A percentile compares a stretch with the other conserved stretches of the same genome.
Evolutionary conservation across 1,284 basidiomycete species (phyloP).

Genomic region (Ganoderma meredithae): DNA sequence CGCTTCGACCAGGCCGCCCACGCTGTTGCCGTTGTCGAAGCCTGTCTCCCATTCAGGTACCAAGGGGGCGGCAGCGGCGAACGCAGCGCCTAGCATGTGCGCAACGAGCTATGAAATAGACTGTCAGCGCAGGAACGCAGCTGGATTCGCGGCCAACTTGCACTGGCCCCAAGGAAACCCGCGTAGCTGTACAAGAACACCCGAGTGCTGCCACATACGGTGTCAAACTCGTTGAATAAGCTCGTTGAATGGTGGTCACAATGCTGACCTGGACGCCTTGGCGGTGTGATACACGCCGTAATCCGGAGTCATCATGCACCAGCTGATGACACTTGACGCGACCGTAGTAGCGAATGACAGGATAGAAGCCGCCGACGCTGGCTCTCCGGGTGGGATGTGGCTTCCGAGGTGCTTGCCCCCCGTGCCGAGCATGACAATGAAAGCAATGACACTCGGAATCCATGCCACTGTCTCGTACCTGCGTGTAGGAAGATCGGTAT

Average conservation of each 20-base stretch:
- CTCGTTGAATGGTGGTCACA: background rate
- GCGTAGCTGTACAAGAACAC: constrained; percentile 73
- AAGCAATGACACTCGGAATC: constrained; percentile 72
- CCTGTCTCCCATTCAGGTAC: constrained; percentile 66
- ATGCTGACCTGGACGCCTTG: constrained; percentile 53
- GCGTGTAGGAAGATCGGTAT: background rate
- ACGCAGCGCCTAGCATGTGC: constrained; percentile 72
- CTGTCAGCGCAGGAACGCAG: background rate
- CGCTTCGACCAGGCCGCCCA: constrained; percentile 57
- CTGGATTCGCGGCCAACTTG: constrained; percentile 31
- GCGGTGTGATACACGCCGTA: constrained; percentile 65
- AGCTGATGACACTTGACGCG: constrained; percentile 59
- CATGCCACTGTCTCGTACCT: constrained; percentile 69
- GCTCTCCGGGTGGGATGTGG: constrained; percentile 42
- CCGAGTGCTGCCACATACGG: constrained; percentile 42
- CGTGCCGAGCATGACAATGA: constrained; percentile 70
- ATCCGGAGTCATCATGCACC: constrained; percentile 65
- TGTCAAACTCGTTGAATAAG: background rate
- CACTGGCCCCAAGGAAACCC: constrained; percentile 67
- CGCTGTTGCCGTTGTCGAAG: constrained; percentile 61
- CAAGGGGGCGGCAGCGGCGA: constrained; percentile 63
- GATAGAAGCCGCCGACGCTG: constrained; percentile 21
- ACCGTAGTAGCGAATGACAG: constrained; percentile 40
- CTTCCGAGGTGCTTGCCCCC: constrained; percentile 57
- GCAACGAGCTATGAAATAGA: constrained; percentile 53